A percentile compares a stretch with the other conserved stretches of the same genome.
These are phyloP conservation scores for Pleurotus eryngii DNA, from an alignment of 768 basidiomycete genomes.

Conservation along the genomic window DNA sequence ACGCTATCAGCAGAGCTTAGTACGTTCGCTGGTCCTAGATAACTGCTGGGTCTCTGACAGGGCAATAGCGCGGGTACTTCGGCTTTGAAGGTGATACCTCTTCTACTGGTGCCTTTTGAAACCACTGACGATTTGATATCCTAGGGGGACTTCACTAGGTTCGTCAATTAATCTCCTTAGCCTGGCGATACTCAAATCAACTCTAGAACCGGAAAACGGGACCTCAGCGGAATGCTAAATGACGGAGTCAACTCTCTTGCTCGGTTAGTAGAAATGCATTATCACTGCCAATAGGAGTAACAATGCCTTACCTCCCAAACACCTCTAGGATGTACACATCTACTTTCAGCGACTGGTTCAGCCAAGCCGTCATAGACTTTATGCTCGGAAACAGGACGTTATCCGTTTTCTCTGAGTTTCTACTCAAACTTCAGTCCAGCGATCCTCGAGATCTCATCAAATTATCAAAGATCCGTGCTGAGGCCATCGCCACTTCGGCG, in stretches of 20 bases:
- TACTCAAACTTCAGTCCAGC: slow-evolving; percentile 83
- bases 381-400: slow-evolving; percentile 84
- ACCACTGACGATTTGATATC: slow-evolving; percentile 3
- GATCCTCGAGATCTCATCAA: slow-evolving; percentile 89
- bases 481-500: slow-evolving; percentile 88
- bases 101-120: slow-evolving; percentile 2
- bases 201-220: slow-evolving; percentile 89
- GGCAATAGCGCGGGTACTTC: slow-evolving; percentile 85
- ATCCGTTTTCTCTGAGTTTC: slow-evolving; percentile 91
- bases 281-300: not conserved
- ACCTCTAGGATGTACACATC: slow-evolving; percentile 76
- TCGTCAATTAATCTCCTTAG: not conserved
- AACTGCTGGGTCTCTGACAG: slow-evolving; percentile 7
- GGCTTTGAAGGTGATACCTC: slow-evolving; percentile 75
- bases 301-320: not conserved
- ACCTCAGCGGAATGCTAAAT: slow-evolving; percentile 86
- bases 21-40: slow-evolving; percentile 31
- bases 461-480: slow-evolving; percentile 84
- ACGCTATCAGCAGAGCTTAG: slow-evolving; percentile 89
- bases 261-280: slow-evolving; percentile 36
- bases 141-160: slow-evolving; percentile 89
- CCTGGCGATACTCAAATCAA: not conserved
- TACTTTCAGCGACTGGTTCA: slow-evolving; percentile 94
- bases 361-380: slow-evolving; percentile 92
- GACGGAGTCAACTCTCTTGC: slow-evolving; percentile 95